Percentiles rank a stretch among this genome's conserved stretches.
phyloP scores from a whole-genome alignment of 805 yeast species.

The Blastobotrys peoriensis region DNA sequence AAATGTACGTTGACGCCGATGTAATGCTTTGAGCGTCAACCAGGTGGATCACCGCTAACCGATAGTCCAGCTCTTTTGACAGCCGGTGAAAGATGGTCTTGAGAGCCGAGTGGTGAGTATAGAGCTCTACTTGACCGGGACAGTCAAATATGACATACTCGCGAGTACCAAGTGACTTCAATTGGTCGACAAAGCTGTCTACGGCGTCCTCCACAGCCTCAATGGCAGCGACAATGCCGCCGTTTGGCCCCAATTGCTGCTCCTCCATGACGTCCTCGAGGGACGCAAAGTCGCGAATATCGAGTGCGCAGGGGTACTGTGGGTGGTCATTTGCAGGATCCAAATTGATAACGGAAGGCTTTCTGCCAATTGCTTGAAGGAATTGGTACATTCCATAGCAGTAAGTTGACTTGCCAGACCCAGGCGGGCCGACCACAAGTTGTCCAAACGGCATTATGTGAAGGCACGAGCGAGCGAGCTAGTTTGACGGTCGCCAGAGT shows the following conservation, averaged over 20 bases:
- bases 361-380: constrained; percentile 88
- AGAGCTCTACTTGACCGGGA: constrained; percentile 95
- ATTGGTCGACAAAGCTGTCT: constrained; percentile 51
- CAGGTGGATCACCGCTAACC: constrained; percentile 69
- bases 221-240: constrained; percentile 84
- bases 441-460: constrained; percentile 53
- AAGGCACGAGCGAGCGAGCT: no score
- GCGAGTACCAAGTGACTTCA: constrained; percentile 49
- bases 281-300: constrained; percentile 69
- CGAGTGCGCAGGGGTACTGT: constrained; percentile 68
- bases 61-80: constrained; percentile 56
- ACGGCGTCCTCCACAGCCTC: constrained; percentile 52
- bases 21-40: constrained; percentile 79
- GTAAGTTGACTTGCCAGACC: constrained; percentile 93
- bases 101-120: constrained; percentile 80
- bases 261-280: constrained; percentile 74
- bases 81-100: constrained; percentile 59
- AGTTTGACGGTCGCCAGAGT: no score
- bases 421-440: constrained; percentile 96
- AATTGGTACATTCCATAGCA: constrained; percentile 90
- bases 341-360: constrained; percentile 73
- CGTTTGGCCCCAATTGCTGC: constrained; percentile 74
- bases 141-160: constrained; percentile 78
- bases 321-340: constrained; percentile 85
- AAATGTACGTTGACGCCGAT: constrained; percentile 82